These are phyloP conservation scores for Viola odorata DNA, from an alignment of 345 rosid genomes.

Conservation along the genomic window DNA sequence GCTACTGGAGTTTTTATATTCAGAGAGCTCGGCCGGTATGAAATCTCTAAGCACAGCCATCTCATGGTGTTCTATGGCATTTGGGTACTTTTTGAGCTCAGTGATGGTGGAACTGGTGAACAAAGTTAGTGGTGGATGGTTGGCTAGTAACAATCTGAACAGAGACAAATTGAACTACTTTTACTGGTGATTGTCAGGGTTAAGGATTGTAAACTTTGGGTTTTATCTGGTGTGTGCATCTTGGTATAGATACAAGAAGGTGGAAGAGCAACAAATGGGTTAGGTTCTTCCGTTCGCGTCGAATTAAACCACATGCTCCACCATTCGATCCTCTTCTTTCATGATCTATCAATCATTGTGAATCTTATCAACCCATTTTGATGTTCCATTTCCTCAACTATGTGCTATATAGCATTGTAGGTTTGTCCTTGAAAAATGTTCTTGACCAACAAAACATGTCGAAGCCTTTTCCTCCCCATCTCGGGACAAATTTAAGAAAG, in stretches of 20 bases:
- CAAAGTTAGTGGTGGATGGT: neutral
- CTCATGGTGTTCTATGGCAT: neutral
- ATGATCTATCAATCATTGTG: no score
- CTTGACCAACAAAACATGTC: no score
- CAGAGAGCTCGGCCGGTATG: neutral
- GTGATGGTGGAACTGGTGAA: neutral
- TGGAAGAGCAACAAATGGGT: no score
- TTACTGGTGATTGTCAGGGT: neutral
- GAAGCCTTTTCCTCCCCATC: no score
- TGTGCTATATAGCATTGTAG: no score
- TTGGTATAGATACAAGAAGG: neutral
- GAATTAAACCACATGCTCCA: no score
- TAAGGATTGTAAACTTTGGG: neutral
- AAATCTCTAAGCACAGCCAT: neutral
- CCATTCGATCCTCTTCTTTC: no score
- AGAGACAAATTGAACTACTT: neutral
- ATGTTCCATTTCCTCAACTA: no score
- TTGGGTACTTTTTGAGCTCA: neutral
- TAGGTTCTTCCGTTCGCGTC: no score
- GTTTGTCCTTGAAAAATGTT: no score
- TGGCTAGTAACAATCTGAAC: neutral
- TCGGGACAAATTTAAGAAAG: no score
- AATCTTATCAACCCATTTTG: no score
- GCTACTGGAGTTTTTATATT: neutral
- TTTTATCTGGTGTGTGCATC: neutral